Conservation (phyloP, 768 basidiomycete species). For the Calocera viscosa region DNA sequence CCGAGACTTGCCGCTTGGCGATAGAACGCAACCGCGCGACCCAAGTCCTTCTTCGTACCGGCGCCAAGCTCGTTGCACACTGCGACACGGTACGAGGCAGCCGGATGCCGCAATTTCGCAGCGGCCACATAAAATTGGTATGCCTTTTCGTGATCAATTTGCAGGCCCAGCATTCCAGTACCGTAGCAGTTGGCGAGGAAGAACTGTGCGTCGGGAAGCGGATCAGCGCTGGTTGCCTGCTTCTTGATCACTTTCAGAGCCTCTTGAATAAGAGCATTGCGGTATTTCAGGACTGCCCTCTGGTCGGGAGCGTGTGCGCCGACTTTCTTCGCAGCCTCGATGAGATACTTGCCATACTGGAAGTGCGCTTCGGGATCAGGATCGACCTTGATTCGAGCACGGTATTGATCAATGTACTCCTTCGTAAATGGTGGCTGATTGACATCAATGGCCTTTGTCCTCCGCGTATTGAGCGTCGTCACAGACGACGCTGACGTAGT, state of each 20-base stretch:
- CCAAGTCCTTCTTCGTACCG: constrained; percentile 78
- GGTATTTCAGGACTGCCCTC: constrained; percentile 78
- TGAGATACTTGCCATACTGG: constrained; percentile 94
- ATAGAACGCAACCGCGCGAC: constrained; percentile 88
- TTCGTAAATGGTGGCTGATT: constrained; percentile 75
- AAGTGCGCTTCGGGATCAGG: constrained; percentile 98
- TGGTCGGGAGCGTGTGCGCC: constrained; percentile 60
- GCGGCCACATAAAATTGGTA: constrained; percentile 96
- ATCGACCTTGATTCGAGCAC: constrained; percentile 91
- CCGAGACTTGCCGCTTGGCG: constrained; percentile 91
- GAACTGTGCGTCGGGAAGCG: constrained; percentile 94
- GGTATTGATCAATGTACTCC: constrained; percentile 95
- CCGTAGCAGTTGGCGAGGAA: constrained; percentile 96
- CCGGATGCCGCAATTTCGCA: constrained; percentile 90
- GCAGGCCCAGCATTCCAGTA: constrained; percentile 87
- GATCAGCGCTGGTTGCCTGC: constrained; percentile 80
- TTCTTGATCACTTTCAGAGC: constrained; percentile 85
- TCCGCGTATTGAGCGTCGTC: constrained; percentile 37
- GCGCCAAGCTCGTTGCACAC: constrained; percentile 99
- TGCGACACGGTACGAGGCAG: constrained; percentile 90
- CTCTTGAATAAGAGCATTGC: constrained; percentile 75
- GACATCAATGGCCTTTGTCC: constrained; percentile 68
- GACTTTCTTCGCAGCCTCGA: constrained; percentile 93
- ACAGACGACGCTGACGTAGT: not conserved
- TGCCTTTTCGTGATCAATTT: constrained; percentile 94